phyloP scores from a whole-genome alignment of 108 stramenopile genomes.

The Skeletonema menzelii region DNA sequence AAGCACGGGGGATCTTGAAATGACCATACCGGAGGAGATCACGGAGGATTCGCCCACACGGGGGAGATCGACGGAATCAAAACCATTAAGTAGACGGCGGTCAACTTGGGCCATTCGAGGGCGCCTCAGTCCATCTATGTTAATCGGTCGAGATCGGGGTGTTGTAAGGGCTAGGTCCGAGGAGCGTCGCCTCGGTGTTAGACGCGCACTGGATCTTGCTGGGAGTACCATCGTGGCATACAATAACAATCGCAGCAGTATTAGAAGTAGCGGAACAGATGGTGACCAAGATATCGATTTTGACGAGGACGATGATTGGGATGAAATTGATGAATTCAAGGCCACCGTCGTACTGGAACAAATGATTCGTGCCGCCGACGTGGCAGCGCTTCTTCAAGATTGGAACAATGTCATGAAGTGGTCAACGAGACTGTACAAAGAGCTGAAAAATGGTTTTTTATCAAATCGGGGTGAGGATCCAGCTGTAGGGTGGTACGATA shows the following conservation, averaged over 20 bases:
- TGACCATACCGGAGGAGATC: not conserved
- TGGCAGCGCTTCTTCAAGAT: slow-evolving; percentile 53
- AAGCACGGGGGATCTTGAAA: not conserved
- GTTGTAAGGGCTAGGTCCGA: slow-evolving; percentile 4
- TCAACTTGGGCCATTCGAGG: not conserved
- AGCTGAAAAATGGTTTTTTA: slow-evolving; percentile 44
- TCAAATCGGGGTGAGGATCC: slow-evolving; percentile 68
- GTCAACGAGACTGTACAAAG: slow-evolving; percentile 53
- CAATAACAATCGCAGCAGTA: not conserved
- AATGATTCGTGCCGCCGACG: slow-evolving; percentile 47
- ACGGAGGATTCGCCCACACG: not conserved
- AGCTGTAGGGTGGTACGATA: slow-evolving; percentile 64
- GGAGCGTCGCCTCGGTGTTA: slow-evolving; percentile 57
- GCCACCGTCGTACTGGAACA: slow-evolving; percentile 69
- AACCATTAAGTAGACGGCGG: not conserved
- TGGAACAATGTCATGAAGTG: slow-evolving; percentile 55
- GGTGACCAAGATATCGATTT: slow-evolving; percentile 4
- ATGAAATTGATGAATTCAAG: slow-evolving; percentile 68
- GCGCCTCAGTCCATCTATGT: slow-evolving; percentile 4
- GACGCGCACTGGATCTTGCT: slow-evolving; percentile 72
- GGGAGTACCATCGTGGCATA: slow-evolving; percentile 70
- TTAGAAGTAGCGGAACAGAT: not conserved
- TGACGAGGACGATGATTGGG: slow-evolving; percentile 33
- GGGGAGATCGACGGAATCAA: not conserved
- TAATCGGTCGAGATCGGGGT: not conserved